Evolutionary conservation across 371 early-diverging fungal genomes (phyloP).

Genomic region (Saksenaea oblongispora): DNA sequence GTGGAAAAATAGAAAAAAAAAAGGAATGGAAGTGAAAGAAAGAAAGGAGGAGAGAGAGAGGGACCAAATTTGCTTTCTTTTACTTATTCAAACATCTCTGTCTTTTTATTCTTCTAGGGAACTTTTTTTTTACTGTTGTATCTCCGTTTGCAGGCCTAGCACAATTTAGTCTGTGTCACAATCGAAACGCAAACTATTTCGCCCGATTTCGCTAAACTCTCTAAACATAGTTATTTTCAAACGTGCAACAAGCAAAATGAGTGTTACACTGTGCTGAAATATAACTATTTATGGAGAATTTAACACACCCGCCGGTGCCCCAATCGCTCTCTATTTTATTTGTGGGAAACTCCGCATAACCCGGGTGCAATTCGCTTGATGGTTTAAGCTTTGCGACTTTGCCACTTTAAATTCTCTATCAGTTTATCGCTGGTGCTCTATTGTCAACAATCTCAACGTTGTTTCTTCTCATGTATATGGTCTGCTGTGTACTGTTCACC

Average conservation of each 20-base stretch:
- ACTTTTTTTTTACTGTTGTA: slow-evolving; percentile 2
- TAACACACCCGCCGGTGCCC: slow-evolving; percentile 5
- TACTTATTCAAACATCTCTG: background rate
- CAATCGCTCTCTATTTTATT: background rate
- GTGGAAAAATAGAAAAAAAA: slow-evolving; percentile 2
- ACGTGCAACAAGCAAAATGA: background rate
- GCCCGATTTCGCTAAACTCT: background rate
- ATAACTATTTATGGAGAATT: slow-evolving; percentile 1
- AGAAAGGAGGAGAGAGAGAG: slow-evolving; percentile 3
- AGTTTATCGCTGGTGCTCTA: too few relatives aligned
- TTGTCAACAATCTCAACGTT: too few relatives aligned
- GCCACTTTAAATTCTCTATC: too few relatives aligned
- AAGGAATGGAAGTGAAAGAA: slow-evolving; percentile 12
- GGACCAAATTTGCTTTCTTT: background rate
- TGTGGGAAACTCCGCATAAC: background rate
- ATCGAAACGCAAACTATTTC: background rate
- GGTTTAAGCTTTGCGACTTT: too few relatives aligned
- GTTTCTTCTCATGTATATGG: too few relatives aligned
- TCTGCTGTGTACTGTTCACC: too few relatives aligned
- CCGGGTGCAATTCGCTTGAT: background rate
- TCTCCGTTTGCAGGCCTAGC: background rate
- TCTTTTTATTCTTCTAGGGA: background rate
- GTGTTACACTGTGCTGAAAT: slow-evolving; percentile 4
- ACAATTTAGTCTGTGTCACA: slow-evolving; percentile 3
- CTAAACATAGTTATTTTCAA: background rate